Evolutionary conservation across 768 basidiomycete species (phyloP).

Genomic region (Tulasnella sp.): DNA sequence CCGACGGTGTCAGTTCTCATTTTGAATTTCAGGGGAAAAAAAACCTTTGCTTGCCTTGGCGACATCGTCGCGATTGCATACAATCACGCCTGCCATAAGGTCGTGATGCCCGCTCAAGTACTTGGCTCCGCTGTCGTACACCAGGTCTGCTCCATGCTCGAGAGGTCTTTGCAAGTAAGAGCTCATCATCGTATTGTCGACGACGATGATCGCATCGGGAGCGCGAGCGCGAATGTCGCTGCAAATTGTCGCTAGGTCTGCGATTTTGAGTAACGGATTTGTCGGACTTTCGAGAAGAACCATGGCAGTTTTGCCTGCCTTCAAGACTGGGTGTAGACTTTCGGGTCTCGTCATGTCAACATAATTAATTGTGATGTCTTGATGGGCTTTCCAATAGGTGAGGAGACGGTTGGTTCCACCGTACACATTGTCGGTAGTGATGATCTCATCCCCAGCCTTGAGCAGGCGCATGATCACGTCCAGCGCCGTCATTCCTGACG

Average conservation of each 20-base stretch:
- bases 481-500: conserved; percentile 97
- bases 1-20: neutral
- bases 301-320: conserved; percentile 79
- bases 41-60: conserved; percentile 57
- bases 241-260: conserved; percentile 80
- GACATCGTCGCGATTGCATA: conserved; percentile 86
- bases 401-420: conserved; percentile 96
- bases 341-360: conserved; percentile 83
- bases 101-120: conserved; percentile 98
- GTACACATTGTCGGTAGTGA: conserved; percentile 96
- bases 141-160: conserved; percentile 93
- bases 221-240: conserved; percentile 77
- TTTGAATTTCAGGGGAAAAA: too few species aligned
- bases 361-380: conserved; percentile 86
- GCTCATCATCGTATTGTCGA: conserved; percentile 99
- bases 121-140: conserved; percentile 97
- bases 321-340: conserved; percentile 59
- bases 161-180: conserved; percentile 94
- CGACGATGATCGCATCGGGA: conserved; percentile 77
- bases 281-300: conserved; percentile 96
- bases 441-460: conserved; percentile 92
- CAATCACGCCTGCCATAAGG: conserved; percentile 95
- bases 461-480: conserved; percentile 91
- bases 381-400: conserved; percentile 79
- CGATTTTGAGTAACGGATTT: conserved; percentile 93